Percentiles rank a stretch among this genome's conserved stretches.
Evolutionary conservation across 169 alveolate genomes (phyloP).

Genomic region (Plasmodium gonderi): DNA sequence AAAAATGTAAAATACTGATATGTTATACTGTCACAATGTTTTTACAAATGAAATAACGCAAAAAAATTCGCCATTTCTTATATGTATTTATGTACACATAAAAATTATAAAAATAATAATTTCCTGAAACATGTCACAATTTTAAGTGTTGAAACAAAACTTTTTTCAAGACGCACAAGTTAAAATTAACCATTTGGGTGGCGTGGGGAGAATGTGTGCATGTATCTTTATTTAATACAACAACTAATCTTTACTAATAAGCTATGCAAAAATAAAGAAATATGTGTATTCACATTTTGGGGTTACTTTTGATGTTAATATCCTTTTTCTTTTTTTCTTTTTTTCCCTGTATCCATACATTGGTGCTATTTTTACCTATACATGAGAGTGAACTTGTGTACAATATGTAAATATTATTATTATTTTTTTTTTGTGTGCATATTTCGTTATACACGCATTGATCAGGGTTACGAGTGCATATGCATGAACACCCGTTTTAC

Average conservation of each 20-base stretch:
- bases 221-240: neutral
- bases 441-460: neutral
- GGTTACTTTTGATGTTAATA: neutral
- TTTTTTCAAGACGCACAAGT: neutral
- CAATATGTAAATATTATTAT: too few relatives aligned
- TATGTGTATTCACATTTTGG: neutral
- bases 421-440: neutral
- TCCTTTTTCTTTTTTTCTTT: neutral
- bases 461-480: neutral
- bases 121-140: conserved; percentile 13
- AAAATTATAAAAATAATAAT: neutral
- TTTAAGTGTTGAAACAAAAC: neutral
- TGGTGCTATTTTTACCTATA: neutral
- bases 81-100: neutral
- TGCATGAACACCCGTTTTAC: neutral
- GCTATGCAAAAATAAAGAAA: neutral
- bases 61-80: neutral
- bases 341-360: neutral
- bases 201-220: neutral
- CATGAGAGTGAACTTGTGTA: too few relatives aligned
- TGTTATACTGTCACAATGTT: neutral
- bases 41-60: neutral
- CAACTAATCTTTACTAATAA: neutral
- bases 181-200: neutral
- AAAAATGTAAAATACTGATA: neutral